phyloP scores from a whole-genome alignment of 2,329 filamentous ascomycete species.

The Aspergillus pseudoglaucus region DNA sequence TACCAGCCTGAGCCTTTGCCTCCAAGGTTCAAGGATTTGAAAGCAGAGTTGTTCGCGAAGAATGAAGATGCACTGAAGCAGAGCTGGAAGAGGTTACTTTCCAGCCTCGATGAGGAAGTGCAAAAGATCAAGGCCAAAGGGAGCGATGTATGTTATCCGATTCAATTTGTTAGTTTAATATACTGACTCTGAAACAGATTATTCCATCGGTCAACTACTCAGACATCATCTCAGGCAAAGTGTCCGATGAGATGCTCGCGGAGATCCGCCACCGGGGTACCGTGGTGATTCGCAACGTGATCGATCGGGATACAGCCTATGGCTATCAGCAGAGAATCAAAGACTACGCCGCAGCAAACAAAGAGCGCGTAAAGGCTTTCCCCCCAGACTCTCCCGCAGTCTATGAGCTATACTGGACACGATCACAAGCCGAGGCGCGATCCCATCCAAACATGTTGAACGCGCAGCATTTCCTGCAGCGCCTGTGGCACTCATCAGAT shows the following conservation, averaged over 20 bases:
- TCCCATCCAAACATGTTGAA: slow-evolving; percentile 57
- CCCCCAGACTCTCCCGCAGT: slow-evolving; percentile 62
- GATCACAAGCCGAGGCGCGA: slow-evolving; percentile 61
- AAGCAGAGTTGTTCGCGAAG: slow-evolving; percentile 30
- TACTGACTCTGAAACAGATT: slow-evolving; percentile 18
- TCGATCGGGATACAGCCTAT: slow-evolving; percentile 57
- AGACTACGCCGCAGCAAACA: slow-evolving; percentile 60
- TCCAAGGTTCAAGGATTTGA: slow-evolving; percentile 36
- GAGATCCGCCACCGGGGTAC: slow-evolving; percentile 56
- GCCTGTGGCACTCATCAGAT: slow-evolving; percentile 56
- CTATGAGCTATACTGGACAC: slow-evolving; percentile 70
- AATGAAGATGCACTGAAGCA: slow-evolving; percentile 33
- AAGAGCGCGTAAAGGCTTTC: slow-evolving; percentile 49
- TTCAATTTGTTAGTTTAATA: not conserved
- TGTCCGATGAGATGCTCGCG: slow-evolving; percentile 29
- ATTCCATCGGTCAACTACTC: slow-evolving; percentile 39
- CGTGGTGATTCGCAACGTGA: slow-evolving; percentile 59
- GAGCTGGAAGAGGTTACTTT: slow-evolving; percentile 39
- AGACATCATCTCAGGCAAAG: slow-evolving; percentile 32
- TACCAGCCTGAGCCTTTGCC: slow-evolving; percentile 38
- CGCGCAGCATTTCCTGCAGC: slow-evolving; percentile 57
- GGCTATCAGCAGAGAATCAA: slow-evolving; percentile 59
- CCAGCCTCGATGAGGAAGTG: slow-evolving; percentile 34
- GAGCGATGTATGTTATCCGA: slow-evolving; percentile 27
- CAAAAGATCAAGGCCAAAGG: slow-evolving; percentile 35